A percentile compares a stretch with the other conserved stretches of the same genome.
Evolutionary conservation across 2,329 filamentous ascomycete species (phyloP).

Genomic region (Fusarium tupiense): DNA sequence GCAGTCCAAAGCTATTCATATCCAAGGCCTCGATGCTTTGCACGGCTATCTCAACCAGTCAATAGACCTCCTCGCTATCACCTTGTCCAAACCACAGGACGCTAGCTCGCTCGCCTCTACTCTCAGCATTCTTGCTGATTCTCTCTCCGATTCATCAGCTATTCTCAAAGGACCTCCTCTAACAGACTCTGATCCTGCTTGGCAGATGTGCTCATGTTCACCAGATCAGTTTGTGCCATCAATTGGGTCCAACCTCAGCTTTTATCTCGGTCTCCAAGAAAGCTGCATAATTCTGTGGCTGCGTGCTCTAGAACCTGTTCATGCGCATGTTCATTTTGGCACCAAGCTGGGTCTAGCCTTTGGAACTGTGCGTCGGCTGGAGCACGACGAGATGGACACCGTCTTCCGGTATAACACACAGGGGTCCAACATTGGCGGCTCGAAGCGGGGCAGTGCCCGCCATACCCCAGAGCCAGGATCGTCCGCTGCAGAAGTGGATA

Average conservation of each 20-base stretch:
- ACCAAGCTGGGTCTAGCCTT: conserved; percentile 78
- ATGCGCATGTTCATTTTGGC: conserved; percentile 67
- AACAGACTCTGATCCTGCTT: conserved; percentile 52
- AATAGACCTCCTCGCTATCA: conserved; percentile 83
- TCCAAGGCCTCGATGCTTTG: conserved; percentile 77
- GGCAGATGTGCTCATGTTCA: conserved; percentile 57
- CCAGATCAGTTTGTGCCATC: conserved; percentile 55
- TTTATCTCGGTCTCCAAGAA: conserved; percentile 77
- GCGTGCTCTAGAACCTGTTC: conserved; percentile 74
- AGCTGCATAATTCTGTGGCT: conserved; percentile 75
- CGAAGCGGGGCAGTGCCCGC: conserved; percentile 37
- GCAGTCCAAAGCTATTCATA: conserved; percentile 60
- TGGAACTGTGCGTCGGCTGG: conserved; percentile 68
- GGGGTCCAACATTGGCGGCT: conserved; percentile 44
- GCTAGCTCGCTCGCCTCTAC: conserved; percentile 66
- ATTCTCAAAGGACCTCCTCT: conserved; percentile 65
- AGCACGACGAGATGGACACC: conserved; percentile 83
- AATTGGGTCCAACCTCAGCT: conserved; percentile 72
- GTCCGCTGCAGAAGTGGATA: conserved; percentile 27
- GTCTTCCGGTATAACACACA: conserved; percentile 71
- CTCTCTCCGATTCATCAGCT: conserved; percentile 61
- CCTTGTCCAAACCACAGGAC: conserved; percentile 69
- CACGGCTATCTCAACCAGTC: conserved; percentile 83
- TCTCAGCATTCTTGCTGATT: conserved; percentile 64
- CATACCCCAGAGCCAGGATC: conserved; percentile 40